Evolutionary conservation across 2,329 filamentous ascomycete genomes (phyloP), one percentile per base, ranked within the genome.

Genomic region (Scedosporium minutisporum): DNA sequence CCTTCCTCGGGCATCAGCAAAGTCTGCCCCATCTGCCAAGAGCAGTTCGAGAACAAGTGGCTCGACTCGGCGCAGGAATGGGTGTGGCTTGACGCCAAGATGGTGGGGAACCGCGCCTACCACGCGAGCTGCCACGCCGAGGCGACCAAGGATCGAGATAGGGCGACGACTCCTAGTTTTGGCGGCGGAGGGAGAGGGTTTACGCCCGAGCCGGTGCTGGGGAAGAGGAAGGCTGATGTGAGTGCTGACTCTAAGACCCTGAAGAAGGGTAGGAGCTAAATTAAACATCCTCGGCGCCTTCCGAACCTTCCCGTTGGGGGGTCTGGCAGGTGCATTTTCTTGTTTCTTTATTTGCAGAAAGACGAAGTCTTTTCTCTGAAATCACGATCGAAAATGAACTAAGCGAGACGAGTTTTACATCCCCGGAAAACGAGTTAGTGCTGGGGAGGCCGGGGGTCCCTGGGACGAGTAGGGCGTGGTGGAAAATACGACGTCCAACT

Each of bases 11-110:
- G 89, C 27, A 84, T 88, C 64, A 93, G 91, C 71, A 88, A 85
- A 16, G 83, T 89, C 1, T 99, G 95, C 70, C 91, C 92, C 1
- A 96, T 99, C 68, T 97, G 95, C 73, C 93, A 96, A 73, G 95
- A 99, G 72, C 89, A 89, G 67, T 97, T 99, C 69, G 89, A 96
- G 76, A 91, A 90, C 67, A 89, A 89, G 66, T 97, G 92, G 89
- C 87, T 93, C 6, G 91, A 96, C 68, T 91, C 96, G 65, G 90
- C 89, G 18, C 92, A 97, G 74, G 93, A 99, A 70, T 97, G 93
- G 83, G 93, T 99, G 48, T 97, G 95, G 90, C 88, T 91, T 73
- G 93, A 99, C 73, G 90, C 93, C 0, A 81, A 90, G 60, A 83
- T 88, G 66, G 85, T 96, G 33, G 90, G 89, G 42, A 85, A 82